Evolutionary conservation across 2,329 filamentous ascomycete species (phyloP).

Genomic region (Fusarium pseudograminearum): DNA sequence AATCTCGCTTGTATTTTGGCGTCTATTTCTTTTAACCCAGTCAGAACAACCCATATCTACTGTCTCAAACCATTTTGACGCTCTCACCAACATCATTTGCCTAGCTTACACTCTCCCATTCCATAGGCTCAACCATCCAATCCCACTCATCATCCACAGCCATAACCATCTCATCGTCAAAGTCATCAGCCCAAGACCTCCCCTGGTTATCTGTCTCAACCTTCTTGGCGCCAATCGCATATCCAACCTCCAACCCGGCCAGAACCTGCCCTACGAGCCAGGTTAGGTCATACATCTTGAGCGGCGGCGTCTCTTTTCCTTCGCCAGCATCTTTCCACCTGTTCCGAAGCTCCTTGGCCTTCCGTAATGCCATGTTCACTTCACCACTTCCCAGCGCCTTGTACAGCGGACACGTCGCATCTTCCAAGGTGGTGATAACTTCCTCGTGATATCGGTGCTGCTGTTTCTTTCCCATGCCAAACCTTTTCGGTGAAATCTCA

Average conservation of each 20-base stretch:
- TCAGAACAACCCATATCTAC: background rate
- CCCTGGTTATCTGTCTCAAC: slow-evolving; percentile 55
- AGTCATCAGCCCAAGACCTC: slow-evolving; percentile 50
- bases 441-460: slow-evolving; percentile 76
- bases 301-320: slow-evolving; percentile 52
- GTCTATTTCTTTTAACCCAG: background rate
- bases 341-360: slow-evolving; percentile 78
- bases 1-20: background rate
- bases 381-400: slow-evolving; percentile 65
- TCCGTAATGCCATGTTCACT: slow-evolving; percentile 68
- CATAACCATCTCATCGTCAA: slow-evolving; percentile 29
- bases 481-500: slow-evolving; percentile 55
- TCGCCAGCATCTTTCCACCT: slow-evolving; percentile 77
- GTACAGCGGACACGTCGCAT: slow-evolving; percentile 68
- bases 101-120: slow-evolving; percentile 50
- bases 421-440: slow-evolving; percentile 71
- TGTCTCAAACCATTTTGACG: background rate
- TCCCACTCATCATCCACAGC: slow-evolving; percentile 51
- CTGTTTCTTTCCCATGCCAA: background rate
- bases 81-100: background rate
- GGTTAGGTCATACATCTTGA: slow-evolving; percentile 72
- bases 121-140: slow-evolving; percentile 58
- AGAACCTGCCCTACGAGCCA: slow-evolving; percentile 70
- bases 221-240: slow-evolving; percentile 61
- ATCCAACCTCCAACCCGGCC: slow-evolving; percentile 69